Evolutionary conservation across 352 stramenopile genomes (phyloP).

Genomic region (Globisporangium carolinianum): DNA sequence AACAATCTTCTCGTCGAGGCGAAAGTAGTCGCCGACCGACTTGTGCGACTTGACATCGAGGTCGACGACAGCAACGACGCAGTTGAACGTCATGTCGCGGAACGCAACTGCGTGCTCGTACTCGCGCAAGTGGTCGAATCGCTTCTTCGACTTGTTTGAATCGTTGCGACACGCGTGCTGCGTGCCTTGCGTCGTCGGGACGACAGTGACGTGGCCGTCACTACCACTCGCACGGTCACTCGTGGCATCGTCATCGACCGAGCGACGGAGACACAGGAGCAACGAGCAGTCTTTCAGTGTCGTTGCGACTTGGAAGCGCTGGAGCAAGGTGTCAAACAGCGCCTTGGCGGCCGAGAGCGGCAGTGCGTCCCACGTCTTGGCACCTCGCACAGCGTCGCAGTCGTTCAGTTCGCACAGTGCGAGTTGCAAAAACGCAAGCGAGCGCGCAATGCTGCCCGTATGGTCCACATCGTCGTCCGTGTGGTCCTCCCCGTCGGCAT

Average conservation of each 20-base stretch:
- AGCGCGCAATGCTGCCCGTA: constrained; percentile 38
- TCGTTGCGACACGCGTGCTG: no score
- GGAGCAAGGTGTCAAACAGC: constrained; percentile 55
- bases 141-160: constrained; percentile 1
- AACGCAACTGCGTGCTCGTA: constrained; percentile 62
- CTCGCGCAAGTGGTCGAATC: constrained; percentile 59
- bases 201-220: no score
- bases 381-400: constrained; percentile 18
- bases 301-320: constrained; percentile 76
- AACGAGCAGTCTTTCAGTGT: constrained; percentile 84
- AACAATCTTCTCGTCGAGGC: constrained; percentile 74
- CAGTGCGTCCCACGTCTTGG: constrained; percentile 32
- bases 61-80: constrained; percentile 78
- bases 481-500: constrained; percentile 2
- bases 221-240: no score
- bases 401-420: constrained; percentile 36
- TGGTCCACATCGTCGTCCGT: constrained; percentile 30
- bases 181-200: no score
- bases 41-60: constrained; percentile 87
- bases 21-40: constrained; percentile 76
- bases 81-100: constrained; percentile 64
- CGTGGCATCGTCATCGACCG: constrained; percentile 17
- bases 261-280: constrained; percentile 60
- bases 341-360: constrained; percentile 30
- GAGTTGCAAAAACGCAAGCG: constrained; percentile 42